Evolutionary conservation across 257 asterid genomes (phyloP).

Genomic region (Solanum pimpinellifolium): DNA sequence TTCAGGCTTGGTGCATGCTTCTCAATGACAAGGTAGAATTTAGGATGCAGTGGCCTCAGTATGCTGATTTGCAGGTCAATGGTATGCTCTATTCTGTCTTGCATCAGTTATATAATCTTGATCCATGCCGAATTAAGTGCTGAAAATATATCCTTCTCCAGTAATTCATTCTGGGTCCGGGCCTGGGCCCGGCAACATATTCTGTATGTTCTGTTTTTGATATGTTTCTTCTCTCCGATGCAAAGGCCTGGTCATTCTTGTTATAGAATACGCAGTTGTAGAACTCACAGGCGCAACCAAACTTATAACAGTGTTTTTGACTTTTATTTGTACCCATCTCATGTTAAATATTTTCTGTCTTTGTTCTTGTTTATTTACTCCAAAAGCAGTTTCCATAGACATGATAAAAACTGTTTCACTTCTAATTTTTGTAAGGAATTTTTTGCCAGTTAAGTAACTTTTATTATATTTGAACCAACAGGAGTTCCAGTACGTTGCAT

Average conservation of each 20-base stretch:
- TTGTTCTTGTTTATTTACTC: background rate
- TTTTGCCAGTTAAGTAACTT: background rate
- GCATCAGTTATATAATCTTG: background rate
- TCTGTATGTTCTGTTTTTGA: background rate
- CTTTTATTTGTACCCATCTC: background rate
- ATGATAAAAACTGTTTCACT: background rate
- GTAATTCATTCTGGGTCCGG: background rate
- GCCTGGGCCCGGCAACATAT: background rate
- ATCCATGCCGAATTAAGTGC: background rate
- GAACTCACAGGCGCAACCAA: background rate
- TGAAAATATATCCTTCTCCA: background rate
- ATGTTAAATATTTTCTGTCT: background rate
- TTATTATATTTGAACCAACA: slow-evolving; percentile 21
- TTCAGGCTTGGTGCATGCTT: slow-evolving; percentile 93
- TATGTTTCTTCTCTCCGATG: background rate
- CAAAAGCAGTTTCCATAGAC: background rate
- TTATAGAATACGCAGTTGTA: background rate
- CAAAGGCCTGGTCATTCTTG: background rate
- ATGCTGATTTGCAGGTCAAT: slow-evolving; percentile 80
- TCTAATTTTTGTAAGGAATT: background rate
- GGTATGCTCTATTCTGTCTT: slow-evolving; percentile 34
- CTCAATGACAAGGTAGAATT: slow-evolving; percentile 84
- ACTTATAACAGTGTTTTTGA: background rate
- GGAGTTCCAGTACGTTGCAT: slow-evolving; percentile 77
- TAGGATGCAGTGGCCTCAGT: slow-evolving; percentile 96